Evolutionary conservation across 768 basidiomycete species (phyloP).

Genomic region (Agaricus blazei): DNA sequence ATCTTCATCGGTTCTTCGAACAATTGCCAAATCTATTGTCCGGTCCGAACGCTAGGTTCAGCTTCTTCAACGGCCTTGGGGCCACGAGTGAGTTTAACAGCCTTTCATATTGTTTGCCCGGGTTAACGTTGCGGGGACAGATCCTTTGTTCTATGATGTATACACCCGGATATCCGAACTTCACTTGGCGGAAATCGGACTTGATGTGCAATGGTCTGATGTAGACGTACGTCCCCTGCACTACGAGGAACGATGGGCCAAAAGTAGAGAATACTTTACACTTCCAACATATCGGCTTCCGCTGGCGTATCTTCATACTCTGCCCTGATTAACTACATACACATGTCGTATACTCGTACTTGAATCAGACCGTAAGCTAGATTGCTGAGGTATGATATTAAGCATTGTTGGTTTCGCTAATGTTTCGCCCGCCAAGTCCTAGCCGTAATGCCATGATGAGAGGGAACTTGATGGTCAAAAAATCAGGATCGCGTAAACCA

Average conservation of each 20-base stretch:
- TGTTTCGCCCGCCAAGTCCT: too few species aligned
- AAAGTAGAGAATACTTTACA: slow-evolving; percentile 71
- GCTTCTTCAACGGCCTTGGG: slow-evolving; percentile 97
- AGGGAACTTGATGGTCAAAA: too few species aligned
- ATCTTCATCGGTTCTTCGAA: slow-evolving; percentile 79
- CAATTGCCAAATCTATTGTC: slow-evolving; percentile 71
- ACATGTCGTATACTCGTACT: background rate
- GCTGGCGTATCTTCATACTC: slow-evolving; percentile 30
- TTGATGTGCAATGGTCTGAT: slow-evolving; percentile 78
- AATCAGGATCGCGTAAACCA: too few species aligned
- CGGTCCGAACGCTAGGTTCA: slow-evolving; percentile 72
- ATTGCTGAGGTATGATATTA: background rate
- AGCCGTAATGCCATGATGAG: too few species aligned
- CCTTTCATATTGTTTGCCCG: background rate
- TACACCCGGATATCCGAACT: slow-evolving; percentile 82
- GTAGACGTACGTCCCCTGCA: slow-evolving; percentile 55
- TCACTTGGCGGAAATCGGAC: slow-evolving; percentile 77
- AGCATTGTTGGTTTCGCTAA: too few species aligned
- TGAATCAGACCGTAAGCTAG: background rate
- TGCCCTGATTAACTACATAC: slow-evolving; percentile 2
- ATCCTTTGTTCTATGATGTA: slow-evolving; percentile 86
- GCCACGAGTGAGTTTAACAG: slow-evolving; percentile 71
- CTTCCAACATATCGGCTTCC: slow-evolving; percentile 73
- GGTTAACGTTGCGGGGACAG: slow-evolving; percentile 32
- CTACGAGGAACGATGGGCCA: slow-evolving; percentile 66